Base-by-base conservation (phyloP, 73 alveolate genomes). In the Paramecium primaurelia region DNA sequence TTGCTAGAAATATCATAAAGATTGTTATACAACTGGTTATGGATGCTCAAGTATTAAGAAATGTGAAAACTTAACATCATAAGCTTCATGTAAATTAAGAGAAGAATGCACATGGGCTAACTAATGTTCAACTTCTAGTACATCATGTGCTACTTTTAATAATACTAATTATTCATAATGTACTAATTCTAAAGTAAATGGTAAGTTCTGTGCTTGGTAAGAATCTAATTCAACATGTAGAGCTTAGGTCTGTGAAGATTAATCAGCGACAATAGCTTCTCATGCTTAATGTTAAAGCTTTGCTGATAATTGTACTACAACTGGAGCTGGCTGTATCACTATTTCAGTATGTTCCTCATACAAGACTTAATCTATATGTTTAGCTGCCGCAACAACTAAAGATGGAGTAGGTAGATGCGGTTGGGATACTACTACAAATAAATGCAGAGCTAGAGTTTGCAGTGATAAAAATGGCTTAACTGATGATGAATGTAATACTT, bases 1-100 rank as follows among this genome's bases (percentile, higher is more conserved):
- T 5, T 80, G 91, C n/a, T 5, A 44, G 11, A 18, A 59, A 4
- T 80, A 45, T 44, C 71, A 80, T 14, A 37, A 71, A 14, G 75
- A 34, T 25, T 80, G 91, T 80, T 9, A n/a, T 11, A 45, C 91
- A 44, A 80, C 91, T 45, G 91, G 91, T 3, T 42, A 42, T 45
- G 91, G 91, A 80, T 80, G 91, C n/a, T 9, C 44, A 22, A 3
- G 14, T 45, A 18, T 2, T 42, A n/a, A n/a, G 9, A 4, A 10
- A 2, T 73, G 87, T 37, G 18, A 8, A 7, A 34, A 20, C 14
- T 4, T 73, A 12, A 37, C 11, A 8, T 18, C 18, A n/a, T 5
- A 40, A 12, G 14, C 12, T 11, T 34, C 40, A 34, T 73, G 87
- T 73, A 4, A 32, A 73, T 4, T 16, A 34, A 73, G 18, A 37